phyloP scores from a whole-genome alignment of 306 rosid species.

The Ceratonia siliqua region DNA sequence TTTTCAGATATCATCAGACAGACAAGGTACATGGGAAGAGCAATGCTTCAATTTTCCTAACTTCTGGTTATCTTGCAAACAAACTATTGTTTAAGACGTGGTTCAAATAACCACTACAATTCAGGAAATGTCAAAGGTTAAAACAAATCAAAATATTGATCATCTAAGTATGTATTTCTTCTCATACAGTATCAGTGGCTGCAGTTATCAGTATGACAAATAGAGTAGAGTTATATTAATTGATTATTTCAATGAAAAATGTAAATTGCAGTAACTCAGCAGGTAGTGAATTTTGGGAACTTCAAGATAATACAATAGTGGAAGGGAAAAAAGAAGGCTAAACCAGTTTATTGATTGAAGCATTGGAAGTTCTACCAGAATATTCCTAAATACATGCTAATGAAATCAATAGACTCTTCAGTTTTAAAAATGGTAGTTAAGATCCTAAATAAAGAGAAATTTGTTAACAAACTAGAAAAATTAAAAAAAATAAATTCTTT shows the following conservation, averaged over 20 bases:
- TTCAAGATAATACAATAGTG: background rate
- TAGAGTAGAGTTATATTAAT: background rate
- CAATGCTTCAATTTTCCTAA: constrained; percentile 8
- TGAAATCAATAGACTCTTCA: background rate
- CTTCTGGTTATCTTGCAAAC: background rate
- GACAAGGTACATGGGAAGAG: constrained; percentile 5
- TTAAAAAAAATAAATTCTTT: background rate
- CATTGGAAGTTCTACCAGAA: background rate
- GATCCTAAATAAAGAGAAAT: background rate
- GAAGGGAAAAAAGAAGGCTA: background rate
- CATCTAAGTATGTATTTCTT: background rate
- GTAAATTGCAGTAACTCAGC: background rate
- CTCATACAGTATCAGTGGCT: background rate
- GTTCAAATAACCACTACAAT: constrained; percentile 16
- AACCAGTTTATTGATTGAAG: background rate
- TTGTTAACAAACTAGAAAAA: background rate
- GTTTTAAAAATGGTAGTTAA: background rate
- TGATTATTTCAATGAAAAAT: background rate
- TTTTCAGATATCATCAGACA: constrained; percentile 6
- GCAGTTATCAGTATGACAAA: background rate
- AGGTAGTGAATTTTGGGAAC: background rate
- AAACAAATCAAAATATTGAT: constrained; percentile 16
- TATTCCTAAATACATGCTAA: background rate
- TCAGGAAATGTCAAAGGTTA: constrained; percentile 4
- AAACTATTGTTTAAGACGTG: background rate